Conservation (phyloP, 2,329 filamentous ascomycete genomes). For the Fonsecaea monophora region DNA sequence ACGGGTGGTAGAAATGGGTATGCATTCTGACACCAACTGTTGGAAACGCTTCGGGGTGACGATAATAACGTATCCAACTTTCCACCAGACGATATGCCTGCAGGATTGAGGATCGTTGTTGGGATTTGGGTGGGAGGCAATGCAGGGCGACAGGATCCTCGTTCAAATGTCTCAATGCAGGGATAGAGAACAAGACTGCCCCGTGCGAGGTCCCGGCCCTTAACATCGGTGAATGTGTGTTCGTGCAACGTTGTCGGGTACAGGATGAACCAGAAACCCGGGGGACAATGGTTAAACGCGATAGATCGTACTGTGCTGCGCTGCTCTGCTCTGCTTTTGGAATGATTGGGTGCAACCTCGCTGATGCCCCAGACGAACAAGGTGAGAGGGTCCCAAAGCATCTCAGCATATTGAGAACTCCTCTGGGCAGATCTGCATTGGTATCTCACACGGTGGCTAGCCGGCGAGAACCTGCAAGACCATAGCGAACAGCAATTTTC, state of each 20-base stretch:
- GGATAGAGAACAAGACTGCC: not conserved
- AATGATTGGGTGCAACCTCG: slow-evolving; percentile 23
- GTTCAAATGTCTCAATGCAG: not conserved
- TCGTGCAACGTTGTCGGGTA: not conserved
- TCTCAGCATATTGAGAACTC: slow-evolving; percentile 32
- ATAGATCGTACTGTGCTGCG: not conserved
- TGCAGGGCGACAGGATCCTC: not conserved
- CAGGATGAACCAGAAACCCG: not conserved
- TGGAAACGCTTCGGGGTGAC: not conserved
- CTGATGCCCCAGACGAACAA: slow-evolving; percentile 34
- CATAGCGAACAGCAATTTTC: slow-evolving; percentile 22
- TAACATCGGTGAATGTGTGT: not conserved
- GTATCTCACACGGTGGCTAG: slow-evolving; percentile 34
- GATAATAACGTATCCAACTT: not conserved
- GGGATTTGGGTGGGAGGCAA: not conserved
- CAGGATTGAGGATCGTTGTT: not conserved
- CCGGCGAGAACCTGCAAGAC: slow-evolving; percentile 30
- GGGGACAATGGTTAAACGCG: not conserved
- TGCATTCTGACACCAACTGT: not conserved
- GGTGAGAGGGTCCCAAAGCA: slow-evolving; percentile 27
- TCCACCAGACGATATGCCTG: not conserved
- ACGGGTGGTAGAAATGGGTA: not conserved
- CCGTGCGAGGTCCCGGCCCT: not conserved
- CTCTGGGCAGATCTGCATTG: slow-evolving; percentile 34
- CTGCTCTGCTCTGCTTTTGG: slow-evolving; percentile 12